Conservation (phyloP, 805 yeast genomes). For the Metschnikowia peoriensis region DNA sequence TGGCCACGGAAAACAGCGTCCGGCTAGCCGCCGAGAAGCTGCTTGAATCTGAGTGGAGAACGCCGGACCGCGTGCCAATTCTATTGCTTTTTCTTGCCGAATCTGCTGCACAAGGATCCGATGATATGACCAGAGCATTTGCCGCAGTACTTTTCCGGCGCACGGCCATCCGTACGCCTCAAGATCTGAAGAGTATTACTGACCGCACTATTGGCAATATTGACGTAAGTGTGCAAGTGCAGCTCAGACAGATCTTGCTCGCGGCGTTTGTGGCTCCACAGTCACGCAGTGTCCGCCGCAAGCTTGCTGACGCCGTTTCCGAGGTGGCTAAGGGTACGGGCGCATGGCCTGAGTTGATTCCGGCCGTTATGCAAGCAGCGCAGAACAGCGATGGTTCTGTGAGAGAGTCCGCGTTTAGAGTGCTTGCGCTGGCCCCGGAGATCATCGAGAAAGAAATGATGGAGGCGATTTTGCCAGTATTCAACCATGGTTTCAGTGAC, state of each 20-base stretch:
- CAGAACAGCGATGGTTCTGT: slow-evolving; percentile 56
- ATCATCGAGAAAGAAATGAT: slow-evolving; percentile 62
- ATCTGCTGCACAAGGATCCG: slow-evolving; percentile 65
- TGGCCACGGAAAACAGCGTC: slow-evolving; percentile 72
- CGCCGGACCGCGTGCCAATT: slow-evolving; percentile 61
- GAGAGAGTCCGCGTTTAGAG: slow-evolving; percentile 89
- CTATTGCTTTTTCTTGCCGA: slow-evolving; percentile 77
- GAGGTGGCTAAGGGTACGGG: slow-evolving; percentile 75
- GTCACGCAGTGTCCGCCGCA: slow-evolving; percentile 80
- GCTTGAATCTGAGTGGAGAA: slow-evolving; percentile 75
- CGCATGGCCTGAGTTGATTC: slow-evolving; percentile 77
- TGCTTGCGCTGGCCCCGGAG: slow-evolving; percentile 80
- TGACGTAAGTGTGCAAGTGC: slow-evolving; percentile 53
- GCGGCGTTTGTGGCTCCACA: slow-evolving; percentile 71
- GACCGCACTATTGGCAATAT: slow-evolving; percentile 78
- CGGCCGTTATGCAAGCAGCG: slow-evolving; percentile 68
- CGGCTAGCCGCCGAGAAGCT: slow-evolving; percentile 78
- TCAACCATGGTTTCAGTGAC: slow-evolving; percentile 80
- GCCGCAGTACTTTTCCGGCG: slow-evolving; percentile 86
- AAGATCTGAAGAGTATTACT: slow-evolving; percentile 58
- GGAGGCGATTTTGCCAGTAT: slow-evolving; percentile 60
- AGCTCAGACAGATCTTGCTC: slow-evolving; percentile 64
- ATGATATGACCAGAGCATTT: slow-evolving; percentile 56
- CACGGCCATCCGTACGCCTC: slow-evolving; percentile 77
- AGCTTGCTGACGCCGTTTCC: slow-evolving; percentile 89